A percentile compares a stretch with the other conserved stretches of the same genome.
Conservation (phyloP, 2,329 filamentous ascomycete species). For the Cercospora janseana region DNA sequence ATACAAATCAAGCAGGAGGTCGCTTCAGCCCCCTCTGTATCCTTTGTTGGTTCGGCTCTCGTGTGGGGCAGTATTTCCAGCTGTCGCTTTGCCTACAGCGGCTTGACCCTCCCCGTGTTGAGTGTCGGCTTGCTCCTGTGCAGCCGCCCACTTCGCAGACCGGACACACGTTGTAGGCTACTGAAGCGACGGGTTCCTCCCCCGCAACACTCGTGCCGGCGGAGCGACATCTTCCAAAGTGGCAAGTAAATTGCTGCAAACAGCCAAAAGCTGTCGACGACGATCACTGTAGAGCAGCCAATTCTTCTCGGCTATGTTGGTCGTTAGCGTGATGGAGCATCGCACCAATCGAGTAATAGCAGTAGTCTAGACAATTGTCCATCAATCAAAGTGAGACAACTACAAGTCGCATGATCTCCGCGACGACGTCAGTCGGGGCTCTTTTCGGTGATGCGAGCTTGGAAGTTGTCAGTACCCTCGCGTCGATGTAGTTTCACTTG, state of each 20-base stretch:
- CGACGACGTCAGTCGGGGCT: background rate
- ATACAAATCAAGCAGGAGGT: too few species aligned
- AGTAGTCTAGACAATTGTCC: slow-evolving; percentile 1
- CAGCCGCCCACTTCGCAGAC: too few species aligned
- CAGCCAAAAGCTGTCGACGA: background rate
- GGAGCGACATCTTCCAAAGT: background rate
- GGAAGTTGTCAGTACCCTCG: background rate
- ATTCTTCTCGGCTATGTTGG: background rate
- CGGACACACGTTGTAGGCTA: too few species aligned
- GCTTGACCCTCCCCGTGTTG: too few species aligned
- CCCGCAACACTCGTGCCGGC: too few species aligned
- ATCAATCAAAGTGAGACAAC: slow-evolving; percentile 1
- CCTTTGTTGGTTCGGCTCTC: too few species aligned
- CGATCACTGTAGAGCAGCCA: background rate
- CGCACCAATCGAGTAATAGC: background rate
- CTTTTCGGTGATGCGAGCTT: too few species aligned
- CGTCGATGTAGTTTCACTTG: background rate
- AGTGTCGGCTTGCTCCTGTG: too few species aligned
- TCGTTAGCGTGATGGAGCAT: background rate
- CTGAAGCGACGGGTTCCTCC: too few species aligned
- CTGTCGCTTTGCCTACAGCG: too few species aligned
- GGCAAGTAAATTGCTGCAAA: background rate
- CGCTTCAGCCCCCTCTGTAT: too few species aligned
- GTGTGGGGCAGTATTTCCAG: too few species aligned
- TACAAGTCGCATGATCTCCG: slow-evolving; percentile 1